Evolutionary conservation across 148 eudicot genomes (phyloP), one percentile per base, ranked within the genome.

Genomic region (Oxyria digyna): DNA sequence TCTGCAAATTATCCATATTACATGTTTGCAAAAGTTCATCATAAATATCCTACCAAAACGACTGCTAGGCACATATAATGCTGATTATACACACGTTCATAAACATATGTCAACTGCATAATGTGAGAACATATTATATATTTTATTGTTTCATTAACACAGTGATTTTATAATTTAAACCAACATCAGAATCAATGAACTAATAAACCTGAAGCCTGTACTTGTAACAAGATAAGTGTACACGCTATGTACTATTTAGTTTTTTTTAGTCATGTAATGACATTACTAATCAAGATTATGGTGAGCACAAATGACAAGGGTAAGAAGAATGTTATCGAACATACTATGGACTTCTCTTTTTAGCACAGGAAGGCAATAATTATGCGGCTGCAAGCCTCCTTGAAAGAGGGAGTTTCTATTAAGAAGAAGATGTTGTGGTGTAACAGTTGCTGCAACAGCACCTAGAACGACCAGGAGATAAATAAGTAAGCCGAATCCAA

Each of bases 341-440:
- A 59, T 84, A 91, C 96, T 76, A 69, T 89, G 97, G 55, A 50
- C 82, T 80, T 92, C 97, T 78, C 97, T 79, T 81, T 91, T 92
- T 62, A 92, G 93, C 54, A 92, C 91, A 15, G 97, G 97, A 73
- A 92, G 97, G 63, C 97, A 92, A 76, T 85, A 92, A 73, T 87
- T 85, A 77, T 93, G 98, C 9, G 98, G 98, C 65, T 77, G 98
- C 69, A 89, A 74, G 43, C 98, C 98, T 71, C 98, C 98, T 80
- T 90, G 97, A 69, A 94, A 94, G 71, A 94, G 79, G 62, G 96
- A 78, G 73, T 94, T 94, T 78, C 98, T 88, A 67, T 90, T 90
- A 67, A 90, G 86, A 66, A 90, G 73, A 76, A 90, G 86, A 81
- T 94, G 98, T 57, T 94, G 98, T n/a, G 97, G 98, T 41, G 98